These are phyloP conservation scores for Primulina eburnea DNA, from an alignment of 257 asterid species.

Conservation along the genomic window DNA sequence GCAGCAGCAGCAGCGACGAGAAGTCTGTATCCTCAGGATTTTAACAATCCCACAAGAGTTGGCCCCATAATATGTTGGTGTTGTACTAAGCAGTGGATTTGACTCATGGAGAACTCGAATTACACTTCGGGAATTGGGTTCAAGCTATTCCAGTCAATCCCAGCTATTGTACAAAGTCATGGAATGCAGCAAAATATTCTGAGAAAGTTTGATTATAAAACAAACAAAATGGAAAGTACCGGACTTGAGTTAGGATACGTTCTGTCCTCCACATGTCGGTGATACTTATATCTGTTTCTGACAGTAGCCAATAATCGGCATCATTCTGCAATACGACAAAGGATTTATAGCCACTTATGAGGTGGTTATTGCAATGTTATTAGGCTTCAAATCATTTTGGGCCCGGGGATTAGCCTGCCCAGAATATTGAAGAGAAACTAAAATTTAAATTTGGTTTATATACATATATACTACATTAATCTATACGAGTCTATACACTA, in stretches of 20 bases:
- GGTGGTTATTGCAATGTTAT: not conserved
- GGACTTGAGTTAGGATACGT: conserved; percentile 50
- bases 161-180: conserved; percentile 42
- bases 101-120: conserved; percentile 37
- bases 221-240: not conserved
- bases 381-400: not conserved
- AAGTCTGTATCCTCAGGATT: not conserved
- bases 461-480: no score
- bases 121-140: conserved; percentile 41
- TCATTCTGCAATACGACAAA: conserved; percentile 46
- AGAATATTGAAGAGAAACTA: no score
- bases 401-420: not conserved
- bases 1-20: not conserved
- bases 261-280: conserved; percentile 78
- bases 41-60: conserved; percentile 26
- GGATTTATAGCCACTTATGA: no score
- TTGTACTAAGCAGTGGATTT: conserved; percentile 47
- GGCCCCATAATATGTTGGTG: conserved; percentile 34
- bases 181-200: conserved; percentile 28
- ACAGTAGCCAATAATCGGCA: conserved; percentile 73
- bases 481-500: not conserved
- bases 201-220: not conserved
- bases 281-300: conserved; percentile 65
- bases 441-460: no score
- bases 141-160: conserved; percentile 52